Base-by-base conservation (phyloP, 805 yeast genomes). In the Starmerella kuoi region DNA sequence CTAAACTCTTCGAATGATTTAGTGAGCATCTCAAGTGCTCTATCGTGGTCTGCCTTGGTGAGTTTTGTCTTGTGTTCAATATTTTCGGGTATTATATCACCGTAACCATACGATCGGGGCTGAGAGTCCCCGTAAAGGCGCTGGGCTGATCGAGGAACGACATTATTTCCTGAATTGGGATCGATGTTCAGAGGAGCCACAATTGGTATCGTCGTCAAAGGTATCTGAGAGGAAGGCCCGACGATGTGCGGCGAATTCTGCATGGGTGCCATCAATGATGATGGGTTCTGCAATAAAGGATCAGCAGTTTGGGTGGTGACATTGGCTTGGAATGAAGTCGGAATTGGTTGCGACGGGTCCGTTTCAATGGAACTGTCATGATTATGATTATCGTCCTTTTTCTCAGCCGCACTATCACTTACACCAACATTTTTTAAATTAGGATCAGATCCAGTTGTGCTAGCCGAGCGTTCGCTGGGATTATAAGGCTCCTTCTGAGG, bases 71-170 rank as follows among this genome's bases (percentile, higher is more conserved):
- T 15, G 12, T 19, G 35, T 15, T 32, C 35, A 9, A 32, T 32
- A 23, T 17, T n/a, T 38, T 38, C 31, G 23, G 35, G 19, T 22
- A 38, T 21, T 35, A 32, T 14, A 23, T 38, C 31, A 22, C 41
- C 34, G 35, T 32, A 31, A 31, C 41, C 41, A 23, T 31, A 31
- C 33, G 33, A 4, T 24, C 33, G 9, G 19, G 36, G 30, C 24
- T 32, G 24, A 22, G 41, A 12, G n/a, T 30, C 12, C 17, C 41
- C 19, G 5, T n/a, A 31, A 12, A 32, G 14, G 18, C 30, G 5
- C 22, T 38, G 25, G 9, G 35, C 28, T 11, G 24, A 19, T 6
- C 41, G 41, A 7, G 28, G 30, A n/a, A n/a, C n/a, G n/a, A n/a
- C n/a, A n/a, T n/a, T n/a, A 15, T 20, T 22, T 21, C 21, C 25